A percentile compares a stretch with the other conserved stretches of the same genome.
phyloP scores from a whole-genome alignment of 192 early-diverging fungal species.

The Mortierella claussenii region DNA sequence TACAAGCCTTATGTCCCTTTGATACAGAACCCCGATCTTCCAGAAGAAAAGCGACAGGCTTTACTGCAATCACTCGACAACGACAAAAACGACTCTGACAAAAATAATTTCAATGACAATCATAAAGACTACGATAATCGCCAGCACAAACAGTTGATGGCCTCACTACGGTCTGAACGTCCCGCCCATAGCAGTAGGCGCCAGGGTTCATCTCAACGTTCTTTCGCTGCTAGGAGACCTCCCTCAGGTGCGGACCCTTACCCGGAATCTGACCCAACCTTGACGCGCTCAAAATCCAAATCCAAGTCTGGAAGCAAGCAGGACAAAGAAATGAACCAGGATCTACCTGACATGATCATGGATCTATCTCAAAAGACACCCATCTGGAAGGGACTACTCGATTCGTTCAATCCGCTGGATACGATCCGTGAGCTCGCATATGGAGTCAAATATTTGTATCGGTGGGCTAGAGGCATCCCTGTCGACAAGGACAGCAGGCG shows the following conservation, averaged over 20 bases:
- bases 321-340: constrained; percentile 16
- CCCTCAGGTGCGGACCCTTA: not conserved
- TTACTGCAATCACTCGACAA: not conserved
- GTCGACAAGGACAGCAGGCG: constrained; percentile 50
- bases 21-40: constrained; percentile 34
- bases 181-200: not conserved
- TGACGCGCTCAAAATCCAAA: not conserved
- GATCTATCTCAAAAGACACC: constrained; percentile 45
- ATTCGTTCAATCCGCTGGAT: constrained; percentile 54
- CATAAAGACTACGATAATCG: not conserved
- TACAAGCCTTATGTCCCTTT: constrained; percentile 46
- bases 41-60: not conserved
- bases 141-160: not conserved
- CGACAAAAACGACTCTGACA: not conserved
- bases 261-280: not conserved
- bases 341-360: constrained; percentile 26
- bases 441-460: constrained; percentile 43
- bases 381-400: constrained; percentile 42
- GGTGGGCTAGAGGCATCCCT: constrained; percentile 43
- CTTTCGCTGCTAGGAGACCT: not conserved
- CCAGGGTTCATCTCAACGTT: not conserved
- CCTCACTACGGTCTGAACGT: constrained; percentile 2
- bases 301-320: not conserved
- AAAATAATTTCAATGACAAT: not conserved
- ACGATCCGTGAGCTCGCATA: constrained; percentile 37